Evolutionary conservation across 1,284 basidiomycete genomes (phyloP).

Genomic region (Cystobasidium pallidum): DNA sequence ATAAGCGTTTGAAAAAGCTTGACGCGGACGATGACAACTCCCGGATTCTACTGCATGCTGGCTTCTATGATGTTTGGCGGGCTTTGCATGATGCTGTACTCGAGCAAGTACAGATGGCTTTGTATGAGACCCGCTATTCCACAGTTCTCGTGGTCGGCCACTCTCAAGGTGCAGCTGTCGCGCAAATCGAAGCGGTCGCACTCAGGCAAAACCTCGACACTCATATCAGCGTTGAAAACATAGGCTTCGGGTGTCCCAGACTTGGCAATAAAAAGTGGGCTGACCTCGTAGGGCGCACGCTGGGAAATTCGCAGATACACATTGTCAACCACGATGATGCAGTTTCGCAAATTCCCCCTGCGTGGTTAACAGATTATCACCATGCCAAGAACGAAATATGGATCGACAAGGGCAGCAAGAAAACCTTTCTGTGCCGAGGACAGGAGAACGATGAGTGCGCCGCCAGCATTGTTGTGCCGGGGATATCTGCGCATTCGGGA

Average conservation of each 20-base stretch:
- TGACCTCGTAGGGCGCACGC: not conserved
- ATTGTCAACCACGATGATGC: constrained; percentile 3
- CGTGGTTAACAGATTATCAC: not conserved
- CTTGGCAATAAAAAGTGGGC: constrained; percentile 3
- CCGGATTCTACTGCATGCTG: constrained; percentile 1
- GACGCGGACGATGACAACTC: constrained; percentile 12
- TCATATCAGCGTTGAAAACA: constrained; percentile 9
- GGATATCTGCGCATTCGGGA: not conserved
- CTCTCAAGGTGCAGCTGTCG: constrained; percentile 13
- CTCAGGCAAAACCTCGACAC: not conserved
- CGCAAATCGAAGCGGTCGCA: not conserved
- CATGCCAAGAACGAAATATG: constrained; percentile 15
- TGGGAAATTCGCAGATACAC: not conserved
- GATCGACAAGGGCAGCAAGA: not conserved
- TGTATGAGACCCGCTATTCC: not conserved
- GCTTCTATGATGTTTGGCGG: constrained; percentile 11
- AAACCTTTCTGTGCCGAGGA: constrained; percentile 5
- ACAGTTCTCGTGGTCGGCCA: not conserved
- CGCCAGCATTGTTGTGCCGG: not conserved
- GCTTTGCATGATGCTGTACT: not conserved
- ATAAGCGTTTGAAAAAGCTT: not conserved
- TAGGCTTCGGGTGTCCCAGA: constrained; percentile 12
- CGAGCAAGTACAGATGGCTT: not conserved
- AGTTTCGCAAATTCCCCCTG: not conserved
- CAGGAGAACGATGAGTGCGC: constrained; percentile 16